Conservation (phyloP, 176 grass and related monocot genomes). For the Aegilops bicornis region DNA sequence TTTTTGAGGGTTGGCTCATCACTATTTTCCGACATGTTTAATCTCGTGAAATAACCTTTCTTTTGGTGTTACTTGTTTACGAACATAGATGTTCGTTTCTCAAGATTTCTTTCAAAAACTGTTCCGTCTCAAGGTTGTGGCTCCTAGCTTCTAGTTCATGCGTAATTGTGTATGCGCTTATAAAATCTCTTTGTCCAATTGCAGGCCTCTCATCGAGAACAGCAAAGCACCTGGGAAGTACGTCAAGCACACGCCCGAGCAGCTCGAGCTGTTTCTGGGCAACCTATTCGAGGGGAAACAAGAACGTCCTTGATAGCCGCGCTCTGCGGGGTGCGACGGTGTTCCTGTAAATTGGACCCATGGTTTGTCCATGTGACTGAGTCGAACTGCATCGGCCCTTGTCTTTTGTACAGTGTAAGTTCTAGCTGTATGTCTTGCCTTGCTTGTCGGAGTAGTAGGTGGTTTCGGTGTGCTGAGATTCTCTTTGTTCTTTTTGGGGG, state of each 20-base stretch:
- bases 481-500: neutral
- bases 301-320: slow-evolving; percentile 29
- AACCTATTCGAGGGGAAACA: slow-evolving; percentile 91
- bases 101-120: neutral
- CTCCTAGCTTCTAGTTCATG: neutral
- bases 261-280: slow-evolving; percentile 70
- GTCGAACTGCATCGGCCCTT: neutral
- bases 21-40: neutral
- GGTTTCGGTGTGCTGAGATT: neutral
- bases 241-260: slow-evolving; percentile 72
- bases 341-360: slow-evolving; percentile 1
- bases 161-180: neutral
- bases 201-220: slow-evolving; percentile 85
- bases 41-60: neutral
- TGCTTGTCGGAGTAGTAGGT: neutral
- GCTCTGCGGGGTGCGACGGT: neutral
- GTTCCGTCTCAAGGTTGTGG: neutral
- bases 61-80: neutral
- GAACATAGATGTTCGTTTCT: neutral
- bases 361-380: neutral
- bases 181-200: neutral
- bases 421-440: neutral
- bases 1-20: neutral
- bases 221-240: slow-evolving; percentile 76
- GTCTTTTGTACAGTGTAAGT: slow-evolving; percentile 35